phyloP scores from a whole-genome alignment of 176 grass and related monocot genomes.

The Eremochloa ophiuroides region DNA sequence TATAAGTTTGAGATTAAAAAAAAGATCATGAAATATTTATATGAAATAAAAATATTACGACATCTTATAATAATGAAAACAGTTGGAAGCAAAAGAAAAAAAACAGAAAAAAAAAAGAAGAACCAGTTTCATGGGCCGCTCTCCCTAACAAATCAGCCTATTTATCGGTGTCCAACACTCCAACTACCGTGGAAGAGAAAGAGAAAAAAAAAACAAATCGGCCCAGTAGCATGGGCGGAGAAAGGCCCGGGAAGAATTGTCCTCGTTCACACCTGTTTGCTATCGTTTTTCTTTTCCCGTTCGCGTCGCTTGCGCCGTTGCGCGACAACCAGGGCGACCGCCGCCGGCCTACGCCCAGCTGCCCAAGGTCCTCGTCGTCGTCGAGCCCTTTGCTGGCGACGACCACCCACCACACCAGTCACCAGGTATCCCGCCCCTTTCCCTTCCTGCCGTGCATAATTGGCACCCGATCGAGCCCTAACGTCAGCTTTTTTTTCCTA shows the following conservation, averaged over 20 bases:
- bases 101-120: too few species aligned
- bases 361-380: not conserved
- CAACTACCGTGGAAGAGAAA: not conserved
- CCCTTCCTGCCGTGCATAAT: too few species aligned
- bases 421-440: not conserved
- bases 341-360: not conserved
- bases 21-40: too few species aligned
- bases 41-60: too few species aligned
- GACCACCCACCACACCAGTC: not conserved
- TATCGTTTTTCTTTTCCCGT: not conserved
- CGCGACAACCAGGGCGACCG: not conserved
- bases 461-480: too few species aligned
- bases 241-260: not conserved
- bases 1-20: too few species aligned
- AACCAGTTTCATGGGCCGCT: not conserved
- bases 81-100: too few species aligned
- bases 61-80: too few species aligned
- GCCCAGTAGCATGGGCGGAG: not conserved
- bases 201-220: not conserved
- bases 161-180: not conserved
- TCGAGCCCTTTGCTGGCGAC: not conserved
- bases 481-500: too few species aligned
- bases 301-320: not conserved
- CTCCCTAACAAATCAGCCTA: not conserved
- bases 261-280: not conserved